Base-by-base conservation (phyloP, 371 early-diverging fungal species). In the Apophysomyces ossiformis region DNA sequence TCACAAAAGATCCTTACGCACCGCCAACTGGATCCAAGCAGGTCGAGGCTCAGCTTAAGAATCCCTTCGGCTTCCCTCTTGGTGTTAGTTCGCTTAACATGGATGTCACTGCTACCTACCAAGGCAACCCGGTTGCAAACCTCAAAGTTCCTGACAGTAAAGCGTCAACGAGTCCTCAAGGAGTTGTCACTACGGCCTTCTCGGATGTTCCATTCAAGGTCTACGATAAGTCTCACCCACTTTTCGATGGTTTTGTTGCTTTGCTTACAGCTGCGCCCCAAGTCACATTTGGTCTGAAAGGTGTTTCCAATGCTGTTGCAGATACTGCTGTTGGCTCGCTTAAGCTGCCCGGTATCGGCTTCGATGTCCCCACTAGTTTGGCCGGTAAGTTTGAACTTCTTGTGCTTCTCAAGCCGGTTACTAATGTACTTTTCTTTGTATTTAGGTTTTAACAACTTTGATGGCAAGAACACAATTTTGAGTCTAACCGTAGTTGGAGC, bases 1-100 rank as follows among this genome's bases (percentile, higher is more conserved):
- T 86, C 62, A 83, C 83, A 35, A 78, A 79, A 26, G 61, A 73
- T 61, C 74, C 82, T 12, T 86, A 77, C 63, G 71, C 69, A 37
- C 74, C 83, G 60, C 70, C 77, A 60, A 71, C 82, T 7, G 74
- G 84, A 5, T 84, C 86, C 16, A 77, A 73, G 61, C 50, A 73
- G 50, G 77, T 83, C 44, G 76, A 77, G 61, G 83, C 85, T 9
- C 69, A 66, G 32, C 74, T 77, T 70, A 69, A 84, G 56, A 80
- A 74, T 64, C 86, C 86, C 9, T 86, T 86, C 50, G 73, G 76
- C 16, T 83, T 86, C 83, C 84, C 86, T 45, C 67, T 84, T 61
- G 71, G 71, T 69, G 72, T 87, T 54, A 65, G 70, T 37, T 73
- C 74, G 46, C 66, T 86, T 39, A 70, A 77, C 47, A 82, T 85